A percentile compares a stretch with the other conserved stretches of the same genome.
phyloP scores from a whole-genome alignment of 345 rosid species.

The Triadica sebifera region DNA sequence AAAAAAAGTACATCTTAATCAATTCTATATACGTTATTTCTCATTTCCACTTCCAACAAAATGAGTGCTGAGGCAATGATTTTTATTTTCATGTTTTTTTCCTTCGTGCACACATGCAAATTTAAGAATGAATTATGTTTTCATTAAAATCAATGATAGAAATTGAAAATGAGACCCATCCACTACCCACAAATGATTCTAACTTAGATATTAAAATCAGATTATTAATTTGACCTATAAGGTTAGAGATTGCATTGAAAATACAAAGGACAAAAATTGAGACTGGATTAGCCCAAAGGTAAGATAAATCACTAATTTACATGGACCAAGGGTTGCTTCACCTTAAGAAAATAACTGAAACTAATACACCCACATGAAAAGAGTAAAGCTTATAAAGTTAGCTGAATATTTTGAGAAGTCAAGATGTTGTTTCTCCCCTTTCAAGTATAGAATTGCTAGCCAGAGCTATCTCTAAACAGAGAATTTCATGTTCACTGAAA shows the following conservation, averaged over 20 bases:
- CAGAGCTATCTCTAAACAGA: background rate
- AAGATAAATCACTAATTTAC: background rate
- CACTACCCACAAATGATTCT: too few relatives aligned
- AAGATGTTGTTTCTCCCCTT: constrained; percentile 1
- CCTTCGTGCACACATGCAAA: constrained; percentile 6
- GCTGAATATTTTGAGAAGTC: background rate
- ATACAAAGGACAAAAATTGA: background rate
- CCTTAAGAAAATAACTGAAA: background rate
- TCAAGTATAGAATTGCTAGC: background rate
- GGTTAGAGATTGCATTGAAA: too few relatives aligned
- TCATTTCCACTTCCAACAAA: background rate
- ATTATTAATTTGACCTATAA: too few relatives aligned
- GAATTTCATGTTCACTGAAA: background rate
- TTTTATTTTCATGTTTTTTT: background rate
- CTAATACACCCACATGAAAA: background rate
- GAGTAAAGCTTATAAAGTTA: background rate
- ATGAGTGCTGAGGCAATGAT: background rate
- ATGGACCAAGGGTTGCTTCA: background rate
- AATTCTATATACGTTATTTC: background rate
- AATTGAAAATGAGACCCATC: background rate
- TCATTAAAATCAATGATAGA: background rate
- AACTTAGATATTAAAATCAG: too few relatives aligned
- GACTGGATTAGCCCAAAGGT: too few relatives aligned
- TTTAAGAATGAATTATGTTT: background rate
- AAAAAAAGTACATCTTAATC: background rate